Evolutionary conservation across 257 asterid genomes (phyloP).

Genomic region (Jasminum sambac): DNA sequence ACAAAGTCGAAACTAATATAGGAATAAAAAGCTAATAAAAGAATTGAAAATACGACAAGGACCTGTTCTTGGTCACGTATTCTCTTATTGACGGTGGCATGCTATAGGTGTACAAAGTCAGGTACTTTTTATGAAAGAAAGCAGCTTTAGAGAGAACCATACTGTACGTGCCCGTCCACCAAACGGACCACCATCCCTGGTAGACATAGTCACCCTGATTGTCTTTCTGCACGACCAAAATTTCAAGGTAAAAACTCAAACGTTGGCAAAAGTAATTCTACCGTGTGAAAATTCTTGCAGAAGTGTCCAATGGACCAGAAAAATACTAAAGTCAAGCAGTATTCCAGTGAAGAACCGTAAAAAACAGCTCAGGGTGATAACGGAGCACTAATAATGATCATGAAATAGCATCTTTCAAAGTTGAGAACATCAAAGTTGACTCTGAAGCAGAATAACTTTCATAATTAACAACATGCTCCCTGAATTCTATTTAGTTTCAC

Average conservation of each 20-base stretch:
- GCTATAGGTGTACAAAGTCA: slow-evolving; percentile 62
- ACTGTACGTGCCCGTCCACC: slow-evolving; percentile 83
- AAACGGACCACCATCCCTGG: slow-evolving; percentile 85
- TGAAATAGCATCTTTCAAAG: neutral
- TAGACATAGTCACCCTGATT: slow-evolving; percentile 41
- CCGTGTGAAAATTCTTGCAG: neutral
- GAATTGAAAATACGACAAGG: slow-evolving; percentile 7
- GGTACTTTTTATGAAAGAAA: slow-evolving; percentile 77
- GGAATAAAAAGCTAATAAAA: neutral
- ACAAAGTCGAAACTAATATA: neutral
- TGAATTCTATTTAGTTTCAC: neutral
- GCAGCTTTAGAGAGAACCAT: slow-evolving; percentile 82
- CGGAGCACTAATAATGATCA: neutral
- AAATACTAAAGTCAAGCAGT: neutral
- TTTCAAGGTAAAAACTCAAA: neutral
- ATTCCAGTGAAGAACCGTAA: slow-evolving; percentile 11
- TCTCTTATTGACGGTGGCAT: slow-evolving; percentile 82
- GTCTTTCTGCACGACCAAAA: slow-evolving; percentile 48
- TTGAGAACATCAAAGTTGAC: neutral
- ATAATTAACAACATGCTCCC: neutral
- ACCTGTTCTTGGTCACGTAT: slow-evolving; percentile 68
- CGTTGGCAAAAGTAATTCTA: neutral
- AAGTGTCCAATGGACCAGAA: slow-evolving; percentile 1
- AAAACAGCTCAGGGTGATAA: neutral
- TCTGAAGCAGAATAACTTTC: neutral